These are phyloP conservation scores for Verticillium zaregamsianum DNA, from an alignment of 2,329 filamentous ascomycete species.

Conservation along the genomic window DNA sequence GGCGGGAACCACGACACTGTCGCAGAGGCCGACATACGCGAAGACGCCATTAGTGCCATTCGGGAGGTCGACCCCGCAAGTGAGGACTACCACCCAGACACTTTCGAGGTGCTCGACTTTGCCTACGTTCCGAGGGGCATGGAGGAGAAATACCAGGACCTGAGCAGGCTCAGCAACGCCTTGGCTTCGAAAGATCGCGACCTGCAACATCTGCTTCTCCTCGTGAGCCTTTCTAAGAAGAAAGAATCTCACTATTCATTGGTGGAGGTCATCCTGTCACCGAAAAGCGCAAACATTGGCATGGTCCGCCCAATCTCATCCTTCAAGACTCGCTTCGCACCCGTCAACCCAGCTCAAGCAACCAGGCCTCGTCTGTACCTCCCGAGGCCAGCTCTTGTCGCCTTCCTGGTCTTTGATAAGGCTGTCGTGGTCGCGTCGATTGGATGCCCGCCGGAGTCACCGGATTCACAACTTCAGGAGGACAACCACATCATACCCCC, in stretches of 20 bases:
- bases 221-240: conserved; percentile 53
- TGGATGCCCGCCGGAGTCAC: conserved; percentile 60
- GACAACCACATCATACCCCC: conserved; percentile 60
- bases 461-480: conserved; percentile 70
- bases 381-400: conserved; percentile 73
- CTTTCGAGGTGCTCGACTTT: conserved; percentile 77
- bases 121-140: conserved; percentile 58
- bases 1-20: conserved; percentile 76
- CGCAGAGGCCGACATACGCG: conserved; percentile 66
- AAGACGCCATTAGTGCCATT: conserved; percentile 59
- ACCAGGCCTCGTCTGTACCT: conserved; percentile 66
- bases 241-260: conserved; percentile 64
- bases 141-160: conserved; percentile 44
- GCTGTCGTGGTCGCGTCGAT: conserved; percentile 77
- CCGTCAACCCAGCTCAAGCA: conserved; percentile 32
- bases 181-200: conserved; percentile 45
- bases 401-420: conserved; percentile 75
- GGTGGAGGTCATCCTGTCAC: conserved; percentile 64
- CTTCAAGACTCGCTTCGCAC: conserved; percentile 51
- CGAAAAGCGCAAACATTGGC: conserved; percentile 50
- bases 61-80: conserved; percentile 47
- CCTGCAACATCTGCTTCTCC: conserved; percentile 55
- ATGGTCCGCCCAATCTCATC: conserved; percentile 65
- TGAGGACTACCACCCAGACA: conserved; percentile 46
- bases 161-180: conserved; percentile 47